A percentile compares a stretch with the other conserved stretches of the same genome.
These are phyloP conservation scores for Primulina eburnea DNA, from an alignment of 257 asterid genomes.

Conservation along the genomic window DNA sequence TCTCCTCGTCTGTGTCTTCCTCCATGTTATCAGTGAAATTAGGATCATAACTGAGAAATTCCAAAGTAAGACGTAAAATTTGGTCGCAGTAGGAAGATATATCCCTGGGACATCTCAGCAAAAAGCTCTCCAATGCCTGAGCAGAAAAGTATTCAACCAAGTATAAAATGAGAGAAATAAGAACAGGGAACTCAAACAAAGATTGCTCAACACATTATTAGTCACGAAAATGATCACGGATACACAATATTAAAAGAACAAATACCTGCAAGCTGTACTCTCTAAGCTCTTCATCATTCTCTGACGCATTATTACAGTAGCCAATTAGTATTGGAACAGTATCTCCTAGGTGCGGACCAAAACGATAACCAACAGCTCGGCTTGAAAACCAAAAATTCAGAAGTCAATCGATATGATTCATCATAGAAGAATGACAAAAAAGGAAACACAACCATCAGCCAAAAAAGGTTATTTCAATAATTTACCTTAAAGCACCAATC, in stretches of 20 bases:
- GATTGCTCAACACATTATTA: not conserved
- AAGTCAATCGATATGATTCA: constrained; percentile 19
- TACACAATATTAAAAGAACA: constrained; percentile 2
- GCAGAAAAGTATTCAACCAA: constrained; percentile 18
- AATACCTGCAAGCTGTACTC: constrained; percentile 96
- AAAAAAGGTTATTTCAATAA: constrained; percentile 15
- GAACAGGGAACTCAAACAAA: constrained; percentile 7
- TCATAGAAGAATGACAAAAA: constrained; percentile 7
- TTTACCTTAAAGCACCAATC: constrained; percentile 96
- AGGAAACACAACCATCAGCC: constrained; percentile 11
- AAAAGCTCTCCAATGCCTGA: constrained; percentile 94
- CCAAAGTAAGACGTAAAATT: constrained; percentile 78
- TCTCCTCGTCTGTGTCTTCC: constrained; percentile 90
- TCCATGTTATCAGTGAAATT: constrained; percentile 98
- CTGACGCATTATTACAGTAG: constrained; percentile 92
- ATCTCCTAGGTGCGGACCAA: constrained; percentile 97
- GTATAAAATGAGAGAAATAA: constrained; percentile 11
- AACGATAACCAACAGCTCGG: constrained; percentile 99
- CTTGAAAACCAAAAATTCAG: constrained; percentile 38
- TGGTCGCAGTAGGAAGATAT: constrained; percentile 76
- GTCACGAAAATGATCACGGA: constrained; percentile 4
- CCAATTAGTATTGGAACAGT: constrained; percentile 77
- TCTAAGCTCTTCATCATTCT: constrained; percentile 98
- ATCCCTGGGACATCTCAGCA: constrained; percentile 94
- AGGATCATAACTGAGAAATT: constrained; percentile 93